phyloP scores from a whole-genome alignment of 2,329 filamentous ascomycete genomes.

The Pseudocercospora fuligena region DNA sequence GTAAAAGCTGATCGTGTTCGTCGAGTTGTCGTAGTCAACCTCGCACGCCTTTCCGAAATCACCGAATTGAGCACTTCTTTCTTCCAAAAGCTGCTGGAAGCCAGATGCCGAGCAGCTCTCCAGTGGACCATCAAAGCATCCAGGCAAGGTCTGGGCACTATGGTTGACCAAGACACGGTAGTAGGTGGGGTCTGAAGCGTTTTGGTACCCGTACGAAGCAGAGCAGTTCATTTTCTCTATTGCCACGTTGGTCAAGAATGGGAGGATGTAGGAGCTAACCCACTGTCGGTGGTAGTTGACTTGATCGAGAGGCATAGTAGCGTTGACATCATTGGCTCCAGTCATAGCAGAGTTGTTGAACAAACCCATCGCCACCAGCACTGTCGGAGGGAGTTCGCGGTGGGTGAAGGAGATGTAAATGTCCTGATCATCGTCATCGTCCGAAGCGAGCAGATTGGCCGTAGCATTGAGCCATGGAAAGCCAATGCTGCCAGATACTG shows the following conservation, averaged over 20 bases:
- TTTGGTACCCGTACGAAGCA: slow-evolving; percentile 59
- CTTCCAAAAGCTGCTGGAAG: slow-evolving; percentile 51
- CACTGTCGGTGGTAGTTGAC: slow-evolving; percentile 69
- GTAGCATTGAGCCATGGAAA: slow-evolving; percentile 71
- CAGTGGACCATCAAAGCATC: slow-evolving; percentile 56
- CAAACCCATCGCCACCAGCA: slow-evolving; percentile 68
- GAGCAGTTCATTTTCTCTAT: slow-evolving; percentile 67
- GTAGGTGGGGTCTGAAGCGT: slow-evolving; percentile 47
- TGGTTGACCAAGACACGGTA: slow-evolving; percentile 59
- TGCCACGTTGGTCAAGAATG: slow-evolving; percentile 69
- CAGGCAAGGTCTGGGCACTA: slow-evolving; percentile 54
- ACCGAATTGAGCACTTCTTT: slow-evolving; percentile 50
- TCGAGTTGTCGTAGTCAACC: slow-evolving; percentile 51
- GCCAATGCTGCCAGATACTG: slow-evolving; percentile 62
- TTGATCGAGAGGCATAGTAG: slow-evolving; percentile 66
- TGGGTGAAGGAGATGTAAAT: slow-evolving; percentile 72
- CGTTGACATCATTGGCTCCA: slow-evolving; percentile 60
- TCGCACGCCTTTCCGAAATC: slow-evolving; percentile 50
- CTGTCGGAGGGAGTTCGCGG: slow-evolving; percentile 69
- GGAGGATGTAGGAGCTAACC: slow-evolving; percentile 66
- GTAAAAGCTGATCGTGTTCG: slow-evolving; percentile 42
- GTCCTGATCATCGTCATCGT: slow-evolving; percentile 55
- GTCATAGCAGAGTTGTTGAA: slow-evolving; percentile 70
- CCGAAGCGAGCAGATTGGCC: slow-evolving; percentile 55
- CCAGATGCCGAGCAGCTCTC: slow-evolving; percentile 54